Conservation (phyloP, 2,329 filamentous ascomycete genomes). For the Cladosporium sp. region DNA sequence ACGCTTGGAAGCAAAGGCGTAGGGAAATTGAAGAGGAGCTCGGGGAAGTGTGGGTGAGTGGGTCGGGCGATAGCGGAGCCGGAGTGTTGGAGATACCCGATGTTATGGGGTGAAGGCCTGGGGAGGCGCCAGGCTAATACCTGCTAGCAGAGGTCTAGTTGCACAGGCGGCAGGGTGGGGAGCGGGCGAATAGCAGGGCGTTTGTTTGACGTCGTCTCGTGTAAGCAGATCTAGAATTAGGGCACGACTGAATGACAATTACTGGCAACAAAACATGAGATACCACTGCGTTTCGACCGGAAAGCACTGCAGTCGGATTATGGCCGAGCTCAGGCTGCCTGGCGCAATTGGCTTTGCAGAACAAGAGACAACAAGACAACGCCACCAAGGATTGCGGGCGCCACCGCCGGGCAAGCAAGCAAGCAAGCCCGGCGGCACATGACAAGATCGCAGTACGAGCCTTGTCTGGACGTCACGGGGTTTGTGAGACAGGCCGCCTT, state of each 20-base stretch:
- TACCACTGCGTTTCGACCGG: background rate
- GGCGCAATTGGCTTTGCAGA: background rate
- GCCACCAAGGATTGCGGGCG: slow-evolving; percentile 8
- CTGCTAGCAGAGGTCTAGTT: slow-evolving; percentile 3
- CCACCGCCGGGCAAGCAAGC: background rate
- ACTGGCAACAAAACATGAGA: background rate
- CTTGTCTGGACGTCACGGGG: background rate
- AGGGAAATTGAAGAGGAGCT: slow-evolving; percentile 80
- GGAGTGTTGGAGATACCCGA: slow-evolving; percentile 10
- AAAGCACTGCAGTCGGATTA: background rate
- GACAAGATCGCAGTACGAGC: background rate
- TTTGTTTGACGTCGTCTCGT: slow-evolving; percentile 7
- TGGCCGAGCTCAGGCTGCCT: background rate
- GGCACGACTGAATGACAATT: background rate
- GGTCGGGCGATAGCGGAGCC: slow-evolving; percentile 16
- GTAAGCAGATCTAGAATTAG: slow-evolving; percentile 11
- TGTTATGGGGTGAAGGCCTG: slow-evolving; percentile 14
- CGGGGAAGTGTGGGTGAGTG: slow-evolving; percentile 59
- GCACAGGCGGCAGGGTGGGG: slow-evolving; percentile 11
- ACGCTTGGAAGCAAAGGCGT: slow-evolving; percentile 74
- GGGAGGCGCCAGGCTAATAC: slow-evolving; percentile 3
- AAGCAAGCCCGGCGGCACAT: background rate
- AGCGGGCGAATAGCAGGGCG: background rate
- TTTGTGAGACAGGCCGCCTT: background rate
- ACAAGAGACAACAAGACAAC: slow-evolving; percentile 18